Conservation (phyloP, 345 rosid species). For the Hibiscus syriacus region DNA sequence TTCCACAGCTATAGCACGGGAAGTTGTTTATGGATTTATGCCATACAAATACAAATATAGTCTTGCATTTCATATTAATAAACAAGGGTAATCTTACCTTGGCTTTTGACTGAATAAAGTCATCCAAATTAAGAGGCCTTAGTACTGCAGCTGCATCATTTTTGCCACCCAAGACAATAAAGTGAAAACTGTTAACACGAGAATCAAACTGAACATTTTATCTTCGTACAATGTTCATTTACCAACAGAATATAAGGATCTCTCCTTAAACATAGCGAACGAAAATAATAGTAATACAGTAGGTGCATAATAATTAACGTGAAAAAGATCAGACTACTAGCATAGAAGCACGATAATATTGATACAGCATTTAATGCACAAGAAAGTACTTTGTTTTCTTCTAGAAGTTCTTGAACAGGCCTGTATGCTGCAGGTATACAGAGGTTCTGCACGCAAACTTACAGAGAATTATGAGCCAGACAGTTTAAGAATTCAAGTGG, state of each 20-base stretch:
- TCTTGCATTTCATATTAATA: background rate
- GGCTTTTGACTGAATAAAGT: slow-evolving; percentile 71
- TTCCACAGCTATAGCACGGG: background rate
- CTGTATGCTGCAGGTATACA: slow-evolving; percentile 95
- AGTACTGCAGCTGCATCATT: slow-evolving; percentile 30
- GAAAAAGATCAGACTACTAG: background rate
- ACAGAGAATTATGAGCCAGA: slow-evolving; percentile 3
- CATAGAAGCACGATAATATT: background rate
- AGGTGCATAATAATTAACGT: no score
- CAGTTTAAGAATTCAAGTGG: background rate
- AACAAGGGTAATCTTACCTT: slow-evolving; percentile 45
- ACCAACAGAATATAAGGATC: no score
- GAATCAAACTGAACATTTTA: background rate
- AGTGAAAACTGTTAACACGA: background rate
- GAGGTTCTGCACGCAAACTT: slow-evolving; percentile 54
- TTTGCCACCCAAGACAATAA: slow-evolving; percentile 34
- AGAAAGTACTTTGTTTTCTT: slow-evolving; percentile 82
- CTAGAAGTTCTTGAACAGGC: slow-evolving; percentile 93
- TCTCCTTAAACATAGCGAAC: no score
- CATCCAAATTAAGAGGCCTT: slow-evolving; percentile 72
- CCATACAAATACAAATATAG: background rate
- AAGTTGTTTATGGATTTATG: background rate
- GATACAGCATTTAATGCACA: slow-evolving; percentile 3
- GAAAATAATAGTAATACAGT: background rate
- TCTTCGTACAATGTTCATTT: background rate